Conservation (phyloP, 225 moss, liverwort and hornwort genomes). For the Bryum argenteum region DNA sequence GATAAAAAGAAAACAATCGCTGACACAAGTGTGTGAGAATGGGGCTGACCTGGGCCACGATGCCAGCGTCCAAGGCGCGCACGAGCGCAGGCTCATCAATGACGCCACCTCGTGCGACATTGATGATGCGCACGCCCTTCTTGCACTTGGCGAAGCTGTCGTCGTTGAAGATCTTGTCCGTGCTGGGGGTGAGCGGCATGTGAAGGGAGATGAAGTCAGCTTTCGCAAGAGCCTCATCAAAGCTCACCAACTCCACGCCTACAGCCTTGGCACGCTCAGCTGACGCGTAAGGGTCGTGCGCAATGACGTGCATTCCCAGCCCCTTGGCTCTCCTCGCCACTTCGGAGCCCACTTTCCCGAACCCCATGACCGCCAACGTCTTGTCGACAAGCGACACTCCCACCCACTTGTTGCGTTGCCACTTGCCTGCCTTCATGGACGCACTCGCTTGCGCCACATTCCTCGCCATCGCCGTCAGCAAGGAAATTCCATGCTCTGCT, state of each 20-base stretch:
- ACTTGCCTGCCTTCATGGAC: constrained; percentile 90
- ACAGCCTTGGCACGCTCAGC: constrained; percentile 84
- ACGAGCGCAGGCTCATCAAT: constrained; percentile 90
- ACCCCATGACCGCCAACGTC: constrained; percentile 93
- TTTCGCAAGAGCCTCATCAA: constrained; percentile 70
- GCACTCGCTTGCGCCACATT: constrained; percentile 93
- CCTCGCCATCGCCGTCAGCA: constrained; percentile 80
- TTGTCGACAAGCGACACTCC: constrained; percentile 96
- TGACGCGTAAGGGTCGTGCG: constrained; percentile 95
- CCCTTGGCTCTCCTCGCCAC: constrained; percentile 91
- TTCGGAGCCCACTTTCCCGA: constrained; percentile 97
- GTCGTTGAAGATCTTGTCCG: constrained; percentile 92
- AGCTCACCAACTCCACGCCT: constrained; percentile 92
- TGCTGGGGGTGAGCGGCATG: constrained; percentile 91
- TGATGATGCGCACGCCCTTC: constrained; percentile 84
- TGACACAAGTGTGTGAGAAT: background rate
- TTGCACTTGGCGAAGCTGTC: constrained; percentile 79
- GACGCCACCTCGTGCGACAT: constrained; percentile 93
- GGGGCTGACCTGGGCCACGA: constrained; percentile 75
- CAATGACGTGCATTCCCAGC: constrained; percentile 82
- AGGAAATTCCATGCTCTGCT: constrained; percentile 91
- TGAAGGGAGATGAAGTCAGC: constrained; percentile 95
- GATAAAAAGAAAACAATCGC: too few relatives aligned
- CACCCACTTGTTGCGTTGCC: constrained; percentile 89
- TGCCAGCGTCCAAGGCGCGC: constrained; percentile 81